Percentiles rank a stretch among this genome's conserved stretches.
Conservation (phyloP, 768 basidiomycete genomes). For the Rhizopogon vesiculosus region DNA sequence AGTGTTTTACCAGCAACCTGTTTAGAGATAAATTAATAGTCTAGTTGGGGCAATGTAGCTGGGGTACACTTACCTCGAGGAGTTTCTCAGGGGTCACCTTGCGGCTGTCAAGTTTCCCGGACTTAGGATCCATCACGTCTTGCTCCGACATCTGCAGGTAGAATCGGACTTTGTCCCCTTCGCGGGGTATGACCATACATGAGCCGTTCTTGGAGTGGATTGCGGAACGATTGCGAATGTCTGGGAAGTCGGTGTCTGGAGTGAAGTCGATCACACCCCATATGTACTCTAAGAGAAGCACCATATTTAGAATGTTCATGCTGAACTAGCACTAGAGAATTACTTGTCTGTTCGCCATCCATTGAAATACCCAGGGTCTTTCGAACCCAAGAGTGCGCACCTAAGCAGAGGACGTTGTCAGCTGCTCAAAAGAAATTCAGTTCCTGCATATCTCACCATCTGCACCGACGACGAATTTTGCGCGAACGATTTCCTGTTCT, state of each 20-base stretch:
- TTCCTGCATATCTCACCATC: constrained; percentile 21
- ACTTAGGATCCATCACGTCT: constrained; percentile 38
- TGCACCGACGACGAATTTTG: constrained; percentile 32
- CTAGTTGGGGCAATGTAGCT: not conserved
- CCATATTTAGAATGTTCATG: not conserved
- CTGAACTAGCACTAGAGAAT: not conserved
- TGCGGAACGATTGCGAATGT: constrained; percentile 58
- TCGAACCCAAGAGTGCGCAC: constrained; percentile 45
- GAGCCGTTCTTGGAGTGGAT: constrained; percentile 70
- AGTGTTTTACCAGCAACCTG: constrained; percentile 51
- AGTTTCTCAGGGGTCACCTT: constrained; percentile 46
- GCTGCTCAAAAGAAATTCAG: not conserved
- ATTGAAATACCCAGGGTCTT: constrained; percentile 39
- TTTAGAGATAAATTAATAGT: constrained; percentile 13
- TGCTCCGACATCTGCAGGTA: constrained; percentile 63
- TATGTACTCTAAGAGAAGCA: constrained; percentile 47
- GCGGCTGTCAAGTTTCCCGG: constrained; percentile 50
- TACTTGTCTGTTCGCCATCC: constrained; percentile 44
- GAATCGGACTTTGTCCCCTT: constrained; percentile 60
- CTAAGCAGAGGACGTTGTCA: constrained; percentile 11
- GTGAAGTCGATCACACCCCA: constrained; percentile 81
- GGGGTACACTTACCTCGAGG: constrained; percentile 37
- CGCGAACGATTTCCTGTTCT: constrained; percentile 29
- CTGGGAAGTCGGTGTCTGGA: constrained; percentile 71
- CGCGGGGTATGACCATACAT: constrained; percentile 72